Conservation (phyloP, 2,329 filamentous ascomycete genomes). For the Pseudocercospora fijiensis region DNA sequence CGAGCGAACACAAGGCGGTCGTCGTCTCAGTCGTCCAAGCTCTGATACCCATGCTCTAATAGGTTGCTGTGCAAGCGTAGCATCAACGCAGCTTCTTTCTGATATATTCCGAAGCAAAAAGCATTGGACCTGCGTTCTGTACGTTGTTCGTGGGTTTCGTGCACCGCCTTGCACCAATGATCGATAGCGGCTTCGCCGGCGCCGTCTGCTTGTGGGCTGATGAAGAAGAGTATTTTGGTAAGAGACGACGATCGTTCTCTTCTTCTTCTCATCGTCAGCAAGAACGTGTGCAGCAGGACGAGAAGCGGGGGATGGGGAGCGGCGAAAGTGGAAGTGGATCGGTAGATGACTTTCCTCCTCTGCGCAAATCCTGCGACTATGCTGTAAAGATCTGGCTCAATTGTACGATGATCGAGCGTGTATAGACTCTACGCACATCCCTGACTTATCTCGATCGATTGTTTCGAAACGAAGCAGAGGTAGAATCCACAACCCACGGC, state of each 20-base stretch:
- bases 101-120: constrained; percentile 1
- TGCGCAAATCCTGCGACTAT: not conserved
- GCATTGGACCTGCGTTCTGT: not conserved
- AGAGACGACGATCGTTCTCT: not conserved
- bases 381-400: not conserved
- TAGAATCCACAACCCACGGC: not conserved
- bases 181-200: constrained; percentile 1
- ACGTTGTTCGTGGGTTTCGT: not conserved
- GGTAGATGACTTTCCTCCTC: not conserved
- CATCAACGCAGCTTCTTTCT: constrained; percentile 2
- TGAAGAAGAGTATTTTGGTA: constrained; percentile 1
- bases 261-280: not conserved
- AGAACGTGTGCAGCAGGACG: not conserved
- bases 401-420: constrained; percentile 2
- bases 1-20: not conserved
- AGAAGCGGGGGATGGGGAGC: not conserved
- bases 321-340: not conserved
- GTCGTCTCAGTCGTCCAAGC: not conserved
- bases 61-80: not conserved
- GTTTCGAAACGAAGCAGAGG: not conserved
- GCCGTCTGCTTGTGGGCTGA: constrained; percentile 5
- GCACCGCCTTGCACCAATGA: not conserved
- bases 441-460: not conserved
- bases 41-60: constrained; percentile 1
- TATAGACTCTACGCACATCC: constrained; percentile 4